Percentiles rank a stretch among this genome's conserved stretches.
Conservation (phyloP, 2,329 filamentous ascomycete species). For the Lecanoromycetidae sp. region DNA sequence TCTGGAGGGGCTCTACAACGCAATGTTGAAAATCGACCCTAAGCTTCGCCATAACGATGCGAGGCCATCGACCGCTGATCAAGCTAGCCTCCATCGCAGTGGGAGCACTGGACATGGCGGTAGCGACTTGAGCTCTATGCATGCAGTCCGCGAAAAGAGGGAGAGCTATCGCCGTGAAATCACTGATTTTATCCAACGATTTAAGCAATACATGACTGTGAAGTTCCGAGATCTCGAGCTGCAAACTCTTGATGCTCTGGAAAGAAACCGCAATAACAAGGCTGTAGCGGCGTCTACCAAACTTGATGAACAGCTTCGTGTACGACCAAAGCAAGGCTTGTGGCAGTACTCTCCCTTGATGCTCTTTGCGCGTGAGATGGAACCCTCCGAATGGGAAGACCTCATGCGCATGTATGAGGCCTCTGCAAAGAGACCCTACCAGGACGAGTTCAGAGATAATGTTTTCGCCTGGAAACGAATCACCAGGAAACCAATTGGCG, state of each 20-base stretch:
- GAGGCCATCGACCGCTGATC: constrained; percentile 37
- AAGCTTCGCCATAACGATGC: constrained; percentile 49
- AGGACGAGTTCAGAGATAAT: constrained; percentile 68
- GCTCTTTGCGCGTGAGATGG: constrained; percentile 77
- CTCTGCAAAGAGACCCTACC: constrained; percentile 64
- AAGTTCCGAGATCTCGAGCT: constrained; percentile 67
- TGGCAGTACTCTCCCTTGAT: constrained; percentile 85
- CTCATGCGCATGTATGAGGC: constrained; percentile 71
- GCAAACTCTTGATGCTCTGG: constrained; percentile 53
- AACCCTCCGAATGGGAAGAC: constrained; percentile 67
- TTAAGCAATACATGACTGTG: constrained; percentile 69
- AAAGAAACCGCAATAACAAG: constrained; percentile 27
- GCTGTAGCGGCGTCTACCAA: constrained; percentile 41
- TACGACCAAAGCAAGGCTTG: constrained; percentile 57
- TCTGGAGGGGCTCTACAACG: constrained; percentile 74
- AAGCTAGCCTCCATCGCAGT: constrained; percentile 28
- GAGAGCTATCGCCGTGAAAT: constrained; percentile 74
- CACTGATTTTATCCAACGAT: constrained; percentile 60
- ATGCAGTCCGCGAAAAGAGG: constrained; percentile 87
- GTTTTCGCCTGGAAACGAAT: constrained; percentile 67
- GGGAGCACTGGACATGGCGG: constrained; percentile 35
- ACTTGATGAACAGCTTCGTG: constrained; percentile 59
- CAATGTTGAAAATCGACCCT: constrained; percentile 87
- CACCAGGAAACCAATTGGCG: constrained; percentile 59
- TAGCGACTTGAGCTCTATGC: constrained; percentile 69